These are phyloP conservation scores for Malassezia japonica DNA, from an alignment of 1,284 basidiomycete genomes.

Conservation along the genomic window DNA sequence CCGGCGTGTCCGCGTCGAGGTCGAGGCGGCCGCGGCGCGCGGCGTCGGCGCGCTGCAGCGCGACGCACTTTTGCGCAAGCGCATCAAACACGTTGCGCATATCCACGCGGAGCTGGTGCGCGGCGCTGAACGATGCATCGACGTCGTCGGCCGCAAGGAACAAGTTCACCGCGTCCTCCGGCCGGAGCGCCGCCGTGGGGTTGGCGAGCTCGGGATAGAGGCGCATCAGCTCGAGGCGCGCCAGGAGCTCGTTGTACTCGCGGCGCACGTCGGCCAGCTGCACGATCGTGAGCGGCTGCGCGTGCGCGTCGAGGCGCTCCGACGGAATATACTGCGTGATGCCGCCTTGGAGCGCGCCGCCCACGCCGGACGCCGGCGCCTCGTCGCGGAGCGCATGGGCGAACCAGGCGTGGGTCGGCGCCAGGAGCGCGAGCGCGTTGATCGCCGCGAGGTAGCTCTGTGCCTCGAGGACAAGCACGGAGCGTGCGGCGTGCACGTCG, in stretches of 20 bases:
- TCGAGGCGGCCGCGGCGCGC: not conserved
- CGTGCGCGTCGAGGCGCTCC: conserved; percentile 48
- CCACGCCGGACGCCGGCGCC: not conserved
- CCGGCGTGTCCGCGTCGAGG: conserved; percentile 6
- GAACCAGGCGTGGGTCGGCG: conserved; percentile 75
- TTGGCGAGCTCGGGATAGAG: conserved; percentile 54
- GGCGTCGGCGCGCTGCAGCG: conserved; percentile 13
- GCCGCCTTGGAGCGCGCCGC: conserved; percentile 50
- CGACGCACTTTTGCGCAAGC: conserved; percentile 67
- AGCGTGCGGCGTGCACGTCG: conserved; percentile 4
- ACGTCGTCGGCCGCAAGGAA: conserved; percentile 71
- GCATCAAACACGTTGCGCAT: conserved; percentile 74
- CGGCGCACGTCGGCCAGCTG: conserved; percentile 71
- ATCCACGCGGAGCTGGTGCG: conserved; percentile 67
- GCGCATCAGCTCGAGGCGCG: conserved; percentile 66
- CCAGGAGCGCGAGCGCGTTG: conserved; percentile 75
- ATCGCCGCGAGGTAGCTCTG: conserved; percentile 74
- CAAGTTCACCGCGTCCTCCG: conserved; percentile 62
- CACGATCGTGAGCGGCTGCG: conserved; percentile 61
- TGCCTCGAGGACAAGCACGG: conserved; percentile 63
- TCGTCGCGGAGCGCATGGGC: conserved; percentile 45
- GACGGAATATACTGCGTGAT: conserved; percentile 65
- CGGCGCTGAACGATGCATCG: conserved; percentile 68
- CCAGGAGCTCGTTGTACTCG: conserved; percentile 70
- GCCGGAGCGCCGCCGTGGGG: conserved; percentile 24